Conservation (phyloP, 2,329 filamentous ascomycete genomes). For the Lecanicillium sp. region DNA sequence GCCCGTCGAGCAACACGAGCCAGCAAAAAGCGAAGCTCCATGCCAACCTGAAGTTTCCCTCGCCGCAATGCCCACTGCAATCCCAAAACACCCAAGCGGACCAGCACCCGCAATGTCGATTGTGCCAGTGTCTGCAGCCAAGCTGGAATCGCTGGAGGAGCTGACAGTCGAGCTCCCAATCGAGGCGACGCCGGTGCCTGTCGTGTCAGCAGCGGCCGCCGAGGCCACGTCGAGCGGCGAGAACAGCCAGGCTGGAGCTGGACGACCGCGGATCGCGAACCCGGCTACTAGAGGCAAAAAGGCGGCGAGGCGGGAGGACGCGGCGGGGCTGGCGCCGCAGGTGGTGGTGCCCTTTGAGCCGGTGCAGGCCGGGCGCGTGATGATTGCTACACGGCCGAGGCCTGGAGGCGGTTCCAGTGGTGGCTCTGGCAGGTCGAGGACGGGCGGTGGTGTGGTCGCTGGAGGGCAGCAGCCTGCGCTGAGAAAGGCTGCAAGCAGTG, state of each 20-base stretch:
- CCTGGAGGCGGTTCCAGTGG: background rate
- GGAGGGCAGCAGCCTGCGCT: slow-evolving; percentile 6
- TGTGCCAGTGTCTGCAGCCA: no score
- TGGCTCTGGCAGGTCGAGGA: background rate
- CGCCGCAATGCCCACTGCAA: no score
- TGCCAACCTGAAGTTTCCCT: no score
- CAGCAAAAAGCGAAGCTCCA: no score
- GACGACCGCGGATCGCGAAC: slow-evolving; percentile 30
- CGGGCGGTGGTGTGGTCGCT: slow-evolving; percentile 1
- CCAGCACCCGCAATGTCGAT: no score
- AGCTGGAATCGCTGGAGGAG: no score
- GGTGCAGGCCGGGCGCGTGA: slow-evolving; percentile 2
- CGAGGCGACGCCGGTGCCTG: background rate
- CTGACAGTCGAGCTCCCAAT: no score
- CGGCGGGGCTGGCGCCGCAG: slow-evolving; percentile 42
- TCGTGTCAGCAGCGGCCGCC: no score
- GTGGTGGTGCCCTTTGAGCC: slow-evolving; percentile 33
- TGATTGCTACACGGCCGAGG: background rate
- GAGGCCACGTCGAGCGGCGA: slow-evolving; percentile 4
- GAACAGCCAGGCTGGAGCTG: background rate
- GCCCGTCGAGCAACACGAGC: no score
- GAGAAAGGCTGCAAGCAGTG: background rate
- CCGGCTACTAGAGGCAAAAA: slow-evolving; percentile 49
- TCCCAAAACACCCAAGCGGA: no score
- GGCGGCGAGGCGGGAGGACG: slow-evolving; percentile 45